Evolutionary conservation across 495 filamentous ascomycete species (phyloP).

Genomic region (Neurospora sp.): DNA sequence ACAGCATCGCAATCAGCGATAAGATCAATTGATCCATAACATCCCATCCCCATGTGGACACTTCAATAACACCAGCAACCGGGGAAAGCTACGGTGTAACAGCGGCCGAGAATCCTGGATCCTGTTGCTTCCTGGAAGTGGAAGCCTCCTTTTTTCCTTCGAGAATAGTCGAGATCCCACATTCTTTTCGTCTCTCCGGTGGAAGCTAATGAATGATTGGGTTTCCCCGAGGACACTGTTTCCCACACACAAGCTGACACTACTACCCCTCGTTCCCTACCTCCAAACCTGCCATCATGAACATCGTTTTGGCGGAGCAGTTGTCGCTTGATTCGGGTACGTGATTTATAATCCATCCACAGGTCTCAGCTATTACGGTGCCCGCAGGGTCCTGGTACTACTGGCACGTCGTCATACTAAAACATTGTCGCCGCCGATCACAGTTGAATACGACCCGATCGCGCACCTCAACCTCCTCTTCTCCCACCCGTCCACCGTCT

Average conservation of each 20-base stretch:
- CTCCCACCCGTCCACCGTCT: constrained; percentile 79
- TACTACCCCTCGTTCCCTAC: not conserved
- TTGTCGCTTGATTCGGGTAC: constrained; percentile 43
- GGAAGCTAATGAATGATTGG: not conserved
- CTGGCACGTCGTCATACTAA: not conserved
- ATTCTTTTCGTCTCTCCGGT: not conserved
- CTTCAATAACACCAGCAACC: not conserved
- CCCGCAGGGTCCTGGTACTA: not conserved
- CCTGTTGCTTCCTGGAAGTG: not conserved
- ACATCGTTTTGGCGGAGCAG: constrained; percentile 28
- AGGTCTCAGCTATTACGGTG: not conserved
- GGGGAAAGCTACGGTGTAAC: not conserved
- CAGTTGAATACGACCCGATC: constrained; percentile 90
- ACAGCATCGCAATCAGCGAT: not conserved
- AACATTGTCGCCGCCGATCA: constrained; percentile 26
- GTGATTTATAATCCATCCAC: not conserved
- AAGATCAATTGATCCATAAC: not conserved
- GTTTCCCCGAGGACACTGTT: not conserved
- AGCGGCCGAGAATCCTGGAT: not conserved
- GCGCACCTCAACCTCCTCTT: constrained; percentile 91
- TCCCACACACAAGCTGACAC: not conserved
- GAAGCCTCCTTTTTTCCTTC: not conserved
- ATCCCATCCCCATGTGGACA: not conserved
- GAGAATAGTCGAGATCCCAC: not conserved
- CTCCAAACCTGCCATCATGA: constrained; percentile 26